phyloP scores from a whole-genome alignment of 352 stramenopile species.

The Thalassiosira oceanica region DNA sequence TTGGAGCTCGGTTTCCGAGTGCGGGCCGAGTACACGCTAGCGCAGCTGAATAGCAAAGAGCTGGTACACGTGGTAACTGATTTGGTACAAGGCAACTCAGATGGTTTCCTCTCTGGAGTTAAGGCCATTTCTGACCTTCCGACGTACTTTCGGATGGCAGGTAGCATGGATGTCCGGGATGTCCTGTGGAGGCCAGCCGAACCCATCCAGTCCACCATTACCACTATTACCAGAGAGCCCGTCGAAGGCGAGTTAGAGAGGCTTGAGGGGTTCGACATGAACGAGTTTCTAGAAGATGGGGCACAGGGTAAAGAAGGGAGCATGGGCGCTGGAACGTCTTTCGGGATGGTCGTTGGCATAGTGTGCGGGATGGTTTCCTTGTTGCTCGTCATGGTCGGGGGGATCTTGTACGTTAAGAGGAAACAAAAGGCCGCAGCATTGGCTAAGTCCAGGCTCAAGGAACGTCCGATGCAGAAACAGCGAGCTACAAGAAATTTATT shows the following conservation, averaged over 20 bases:
- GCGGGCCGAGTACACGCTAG: no score
- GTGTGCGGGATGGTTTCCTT: background rate
- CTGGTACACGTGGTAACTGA: no score
- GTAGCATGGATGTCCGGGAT: background rate
- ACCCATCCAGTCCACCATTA: background rate
- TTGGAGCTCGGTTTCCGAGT: no score
- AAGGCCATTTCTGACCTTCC: slow-evolving; percentile 12
- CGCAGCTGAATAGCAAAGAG: no score
- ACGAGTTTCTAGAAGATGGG: no score
- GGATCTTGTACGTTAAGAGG: background rate
- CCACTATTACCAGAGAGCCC: no score
- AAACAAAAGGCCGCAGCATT: background rate
- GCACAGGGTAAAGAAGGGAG: background rate
- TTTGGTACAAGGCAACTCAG: no score
- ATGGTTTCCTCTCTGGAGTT: no score
- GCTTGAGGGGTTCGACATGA: no score
- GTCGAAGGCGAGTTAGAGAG: no score
- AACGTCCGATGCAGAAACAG: no score
- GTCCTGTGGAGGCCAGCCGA: slow-evolving; percentile 1
- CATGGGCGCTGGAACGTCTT: background rate
- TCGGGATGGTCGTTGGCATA: slow-evolving; percentile 3
- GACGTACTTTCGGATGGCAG: slow-evolving; percentile 1
- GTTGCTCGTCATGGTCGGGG: background rate
- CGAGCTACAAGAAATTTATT: background rate
- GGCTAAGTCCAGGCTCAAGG: no score